These are phyloP conservation scores for Paragyromitra xinjiangensis DNA, from an alignment of 495 filamentous ascomycete genomes.

Conservation along the genomic window DNA sequence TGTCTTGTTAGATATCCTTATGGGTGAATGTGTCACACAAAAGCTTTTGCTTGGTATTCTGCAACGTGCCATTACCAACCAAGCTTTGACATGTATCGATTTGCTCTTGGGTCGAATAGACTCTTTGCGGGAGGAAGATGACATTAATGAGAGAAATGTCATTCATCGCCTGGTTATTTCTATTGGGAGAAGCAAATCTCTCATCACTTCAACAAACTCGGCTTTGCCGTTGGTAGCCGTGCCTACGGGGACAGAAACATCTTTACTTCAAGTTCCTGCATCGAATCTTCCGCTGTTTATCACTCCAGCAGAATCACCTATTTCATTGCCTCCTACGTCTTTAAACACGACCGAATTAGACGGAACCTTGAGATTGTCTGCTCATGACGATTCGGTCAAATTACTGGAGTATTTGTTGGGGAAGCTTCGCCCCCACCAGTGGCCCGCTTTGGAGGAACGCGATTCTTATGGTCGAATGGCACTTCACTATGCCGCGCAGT, in stretches of 20 bases:
- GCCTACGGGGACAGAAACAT: slow-evolving; percentile 23
- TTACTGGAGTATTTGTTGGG: slow-evolving; percentile 79
- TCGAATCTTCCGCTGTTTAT: slow-evolving; percentile 65
- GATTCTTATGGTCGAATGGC: slow-evolving; percentile 87
- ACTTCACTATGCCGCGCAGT: slow-evolving; percentile 94
- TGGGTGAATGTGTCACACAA: slow-evolving; percentile 66
- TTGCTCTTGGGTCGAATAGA: slow-evolving; percentile 72
- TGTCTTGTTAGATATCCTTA: slow-evolving; percentile 66
- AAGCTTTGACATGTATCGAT: slow-evolving; percentile 72
- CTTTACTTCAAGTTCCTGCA: slow-evolving; percentile 59
- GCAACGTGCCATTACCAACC: slow-evolving; percentile 80
- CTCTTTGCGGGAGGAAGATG: slow-evolving; percentile 81
- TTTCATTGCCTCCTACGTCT: slow-evolving; percentile 67
- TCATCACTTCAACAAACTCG: slow-evolving; percentile 31
- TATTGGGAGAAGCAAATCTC: slow-evolving; percentile 80
- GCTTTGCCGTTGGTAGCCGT: slow-evolving; percentile 34
- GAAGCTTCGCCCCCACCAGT: slow-evolving; percentile 72
- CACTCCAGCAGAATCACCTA: slow-evolving; percentile 76
- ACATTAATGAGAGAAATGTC: slow-evolving; percentile 92
- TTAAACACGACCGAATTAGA: slow-evolving; percentile 61
- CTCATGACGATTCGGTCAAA: slow-evolving; percentile 76
- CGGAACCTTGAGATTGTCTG: slow-evolving; percentile 68
- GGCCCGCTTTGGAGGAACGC: slow-evolving; percentile 70
- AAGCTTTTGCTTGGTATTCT: slow-evolving; percentile 78
- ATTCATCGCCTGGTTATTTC: slow-evolving; percentile 90